Evolutionary conservation across 2,329 filamentous ascomycete genomes (phyloP), one percentile per base, ranked within the genome.

Genomic region (Ophiostoma fasciatum): DNA sequence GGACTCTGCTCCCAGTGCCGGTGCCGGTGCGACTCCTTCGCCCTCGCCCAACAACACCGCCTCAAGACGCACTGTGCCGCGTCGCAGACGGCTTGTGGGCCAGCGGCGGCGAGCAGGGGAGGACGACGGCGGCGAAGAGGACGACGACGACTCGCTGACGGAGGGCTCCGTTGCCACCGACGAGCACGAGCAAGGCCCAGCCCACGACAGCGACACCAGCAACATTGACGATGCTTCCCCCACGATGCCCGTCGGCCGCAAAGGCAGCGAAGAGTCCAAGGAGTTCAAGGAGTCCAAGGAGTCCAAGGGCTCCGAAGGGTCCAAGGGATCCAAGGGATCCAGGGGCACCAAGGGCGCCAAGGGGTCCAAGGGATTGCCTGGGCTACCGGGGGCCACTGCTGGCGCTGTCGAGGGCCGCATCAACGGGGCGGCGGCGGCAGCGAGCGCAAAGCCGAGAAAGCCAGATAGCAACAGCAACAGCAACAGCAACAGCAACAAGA

Each of bases 41-140:
- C n/a, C 32, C 33, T n/a, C n/a, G n/a, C n/a, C n/a, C n/a, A n/a
- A n/a, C n/a, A 37, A 35, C 28, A 33, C 33, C 22, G 27, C 39
- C 19, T 28, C 39, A 20, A 42, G 35, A 20, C 36, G 23, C 32
- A 35, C 37, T 21, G 48, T 42, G 41, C 54, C 67, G 50, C 68
- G 71, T 51, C 71, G 74, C 56, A 76, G 69, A 59, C 77, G 74
- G 58, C 56, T 73, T 48, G 69, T 79, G 55, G 73, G 74, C 52
- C 72, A 72, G 48, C 71, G 77, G 50, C 74, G 78, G 53, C 71
- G 76, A 48, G 66, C 74, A 46, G 74, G 76, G 55, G 76, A 82
- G 49, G 77, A 82, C 52, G 42, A 44, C 2, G 76, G 68, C 47
- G 78, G 81, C 48, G 78, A 81, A 45, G 76, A 81, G 45, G 69